phyloP scores from a whole-genome alignment of 1,139 yeast species.

The Scheffersomyces stambukii region DNA sequence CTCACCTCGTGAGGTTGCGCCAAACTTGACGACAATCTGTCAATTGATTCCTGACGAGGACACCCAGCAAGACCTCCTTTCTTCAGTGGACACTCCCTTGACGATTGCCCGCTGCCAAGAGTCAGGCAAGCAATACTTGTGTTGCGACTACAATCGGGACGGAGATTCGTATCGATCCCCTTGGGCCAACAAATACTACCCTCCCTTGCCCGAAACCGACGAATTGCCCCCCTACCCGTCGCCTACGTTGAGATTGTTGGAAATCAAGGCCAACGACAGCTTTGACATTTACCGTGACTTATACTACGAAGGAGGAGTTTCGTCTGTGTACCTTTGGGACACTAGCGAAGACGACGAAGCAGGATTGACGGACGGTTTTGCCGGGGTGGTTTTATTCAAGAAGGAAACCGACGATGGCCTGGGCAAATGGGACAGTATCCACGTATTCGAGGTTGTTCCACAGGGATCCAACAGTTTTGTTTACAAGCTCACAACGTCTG shows the following conservation, averaged over 20 bases:
- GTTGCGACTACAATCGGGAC: slow-evolving; percentile 94
- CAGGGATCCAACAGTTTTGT: slow-evolving; percentile 43
- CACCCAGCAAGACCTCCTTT: slow-evolving; percentile 79
- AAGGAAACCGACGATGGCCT: slow-evolving; percentile 52
- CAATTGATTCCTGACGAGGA: slow-evolving; percentile 51
- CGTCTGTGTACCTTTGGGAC: slow-evolving; percentile 94
- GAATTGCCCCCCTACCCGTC: slow-evolving; percentile 74
- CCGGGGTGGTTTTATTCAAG: slow-evolving; percentile 87
- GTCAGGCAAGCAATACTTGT: slow-evolving; percentile 65
- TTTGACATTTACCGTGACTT: slow-evolving; percentile 90
- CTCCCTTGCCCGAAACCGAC: slow-evolving; percentile 45
- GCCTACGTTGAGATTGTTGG: slow-evolving; percentile 63
- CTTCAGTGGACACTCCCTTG: slow-evolving; percentile 87
- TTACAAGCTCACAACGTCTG: slow-evolving; percentile 83
- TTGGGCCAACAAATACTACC: slow-evolving; percentile 80
- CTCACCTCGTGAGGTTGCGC: slow-evolving; percentile 66
- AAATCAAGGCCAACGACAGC: slow-evolving; percentile 79
- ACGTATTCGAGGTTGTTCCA: slow-evolving; percentile 76
- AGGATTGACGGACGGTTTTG: slow-evolving; percentile 51
- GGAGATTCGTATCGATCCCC: slow-evolving; percentile 93
- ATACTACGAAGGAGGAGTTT: slow-evolving; percentile 84
- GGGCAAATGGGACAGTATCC: slow-evolving; percentile 89
- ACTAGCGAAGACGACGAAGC: slow-evolving; percentile 46
- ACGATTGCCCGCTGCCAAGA: slow-evolving; percentile 51
- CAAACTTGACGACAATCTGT: slow-evolving; percentile 66